Evolutionary conservation across 169 alveolate species (phyloP).

Genomic region (Plasmodium sp.): DNA sequence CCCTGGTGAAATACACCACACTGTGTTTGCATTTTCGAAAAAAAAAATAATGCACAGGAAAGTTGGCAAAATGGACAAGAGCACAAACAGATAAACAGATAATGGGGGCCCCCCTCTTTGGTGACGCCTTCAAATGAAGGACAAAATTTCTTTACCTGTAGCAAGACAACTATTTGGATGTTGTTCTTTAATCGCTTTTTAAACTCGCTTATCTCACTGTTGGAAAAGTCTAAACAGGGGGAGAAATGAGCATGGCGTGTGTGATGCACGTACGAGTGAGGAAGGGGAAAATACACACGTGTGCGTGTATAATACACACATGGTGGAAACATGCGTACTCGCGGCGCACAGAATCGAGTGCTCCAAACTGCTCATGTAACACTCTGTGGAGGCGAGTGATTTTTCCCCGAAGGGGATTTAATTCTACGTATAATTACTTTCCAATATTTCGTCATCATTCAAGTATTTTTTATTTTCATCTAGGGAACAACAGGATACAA

Average conservation of each 20-base stretch:
- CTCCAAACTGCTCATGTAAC: background rate
- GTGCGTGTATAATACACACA: background rate
- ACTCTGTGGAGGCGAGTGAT: background rate
- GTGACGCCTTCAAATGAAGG: background rate
- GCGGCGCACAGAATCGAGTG: background rate
- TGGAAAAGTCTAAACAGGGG: constrained; percentile 40
- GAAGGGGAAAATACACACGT: background rate
- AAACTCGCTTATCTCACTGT: constrained; percentile 58
- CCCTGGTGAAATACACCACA: background rate
- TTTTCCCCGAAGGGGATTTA: background rate
- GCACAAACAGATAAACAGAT: background rate
- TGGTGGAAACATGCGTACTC: background rate
- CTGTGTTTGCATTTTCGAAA: background rate
- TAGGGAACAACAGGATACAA: constrained; percentile 71
- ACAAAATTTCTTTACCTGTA: constrained; percentile 54
- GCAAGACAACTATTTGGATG: constrained; percentile 62
- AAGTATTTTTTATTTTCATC: constrained; percentile 67
- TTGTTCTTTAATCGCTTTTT: constrained; percentile 66
- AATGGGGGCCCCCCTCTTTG: background rate
- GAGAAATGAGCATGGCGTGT: background rate
- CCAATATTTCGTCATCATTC: constrained; percentile 71
- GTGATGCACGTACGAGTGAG: background rate
- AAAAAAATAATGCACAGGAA: background rate
- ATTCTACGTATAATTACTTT: constrained; percentile 44
- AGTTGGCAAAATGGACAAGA: background rate